Conservation (phyloP, 257 asterid genomes). For the Scutellaria minor region DNA sequence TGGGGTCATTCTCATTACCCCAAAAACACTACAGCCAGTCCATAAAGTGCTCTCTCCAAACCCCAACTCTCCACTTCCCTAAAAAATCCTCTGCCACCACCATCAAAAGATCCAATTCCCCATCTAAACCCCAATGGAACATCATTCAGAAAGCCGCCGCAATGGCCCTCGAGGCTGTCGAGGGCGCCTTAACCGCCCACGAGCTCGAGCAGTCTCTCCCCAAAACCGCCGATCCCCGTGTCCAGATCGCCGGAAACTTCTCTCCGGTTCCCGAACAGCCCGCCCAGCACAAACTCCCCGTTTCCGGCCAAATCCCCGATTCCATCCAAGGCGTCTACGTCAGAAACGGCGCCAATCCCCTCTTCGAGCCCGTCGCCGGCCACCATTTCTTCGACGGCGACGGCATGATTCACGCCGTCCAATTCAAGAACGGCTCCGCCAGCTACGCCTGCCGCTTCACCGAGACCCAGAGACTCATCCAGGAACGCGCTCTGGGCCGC, state of each 20-base stretch:
- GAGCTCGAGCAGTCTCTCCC: conserved; percentile 79
- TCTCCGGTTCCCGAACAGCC: conserved; percentile 93
- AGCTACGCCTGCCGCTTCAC: conserved; percentile 90
- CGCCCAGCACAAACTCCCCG: conserved; percentile 60
- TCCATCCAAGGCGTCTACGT: conserved; percentile 77
- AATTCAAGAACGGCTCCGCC: conserved; percentile 62
- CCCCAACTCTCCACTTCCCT: conserved; percentile 68
- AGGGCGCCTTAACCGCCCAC: conserved; percentile 57
- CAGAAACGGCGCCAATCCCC: conserved; percentile 94
- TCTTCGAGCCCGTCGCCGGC: conserved; percentile 84
- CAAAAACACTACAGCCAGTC: conserved; percentile 5
- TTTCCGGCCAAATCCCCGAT: conserved; percentile 66
- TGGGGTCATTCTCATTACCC: conserved; percentile 18
- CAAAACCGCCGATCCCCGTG: conserved; percentile 83
- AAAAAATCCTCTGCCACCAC: conserved; percentile 41
- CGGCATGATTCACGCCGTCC: conserved; percentile 94
- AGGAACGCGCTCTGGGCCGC: conserved; percentile 73
- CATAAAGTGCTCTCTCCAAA: conserved; percentile 56
- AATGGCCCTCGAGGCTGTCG: conserved; percentile 82
- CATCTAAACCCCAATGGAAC: conserved; percentile 60
- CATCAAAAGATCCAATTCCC: background rate
- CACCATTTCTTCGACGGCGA: conserved; percentile 99
- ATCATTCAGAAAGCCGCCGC: conserved; percentile 77
- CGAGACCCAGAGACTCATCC: conserved; percentile 73
- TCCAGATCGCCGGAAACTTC: conserved; percentile 91